Base-by-base conservation (phyloP, 148 eudicot species). In the Pouteria glomerata region DNA sequence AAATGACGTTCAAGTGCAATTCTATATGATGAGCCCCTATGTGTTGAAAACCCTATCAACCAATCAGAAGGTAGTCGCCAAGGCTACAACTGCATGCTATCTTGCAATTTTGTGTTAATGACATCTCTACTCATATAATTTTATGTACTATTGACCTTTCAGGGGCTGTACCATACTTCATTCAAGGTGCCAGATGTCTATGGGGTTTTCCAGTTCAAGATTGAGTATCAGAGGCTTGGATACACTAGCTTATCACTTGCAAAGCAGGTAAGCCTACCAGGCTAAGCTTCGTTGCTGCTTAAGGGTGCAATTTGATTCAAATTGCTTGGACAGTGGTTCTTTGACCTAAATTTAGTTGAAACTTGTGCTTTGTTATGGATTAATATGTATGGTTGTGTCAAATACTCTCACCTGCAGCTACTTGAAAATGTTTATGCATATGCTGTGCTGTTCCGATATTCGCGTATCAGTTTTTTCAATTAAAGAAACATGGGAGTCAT, bases 181-280 rank as follows among this genome's bases (percentile, higher is more conserved):
- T 89, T 93, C 51, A 93, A 90, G 82, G 98, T 90, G 47, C 95
- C 97, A 74, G 98, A 93, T 85, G 95, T 87, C 48, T 93, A 93
- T 83, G 98, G 98, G 56, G 98, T 93, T 75, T 90, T 93, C 85
- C 94, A 90, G 85, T 90, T 93, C 81, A 93, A 93, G 85, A 82
- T 93, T 72, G 98, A 93, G 79, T 90, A 93, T 76, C 86, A 89
- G 80, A 88, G 85, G 79, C 92, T 93, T 70, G 98, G 98, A 76
- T 93, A 90, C 78, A 90, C 95, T 58, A 90, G 90, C 79, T 73
- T 93, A 76, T 90, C 96, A 41, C 90, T 90, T 23, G 75, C 98
- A 63, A 93, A 93, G 69, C 98, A 90, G 98, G 97, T 93, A 65
- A 73, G 58, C 31, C 33, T 7, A 1, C 65, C 66, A 34, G 4